phyloP scores from a whole-genome alignment of 495 filamentous ascomycete species.

The Aspergillus incahuasiensis region DNA sequence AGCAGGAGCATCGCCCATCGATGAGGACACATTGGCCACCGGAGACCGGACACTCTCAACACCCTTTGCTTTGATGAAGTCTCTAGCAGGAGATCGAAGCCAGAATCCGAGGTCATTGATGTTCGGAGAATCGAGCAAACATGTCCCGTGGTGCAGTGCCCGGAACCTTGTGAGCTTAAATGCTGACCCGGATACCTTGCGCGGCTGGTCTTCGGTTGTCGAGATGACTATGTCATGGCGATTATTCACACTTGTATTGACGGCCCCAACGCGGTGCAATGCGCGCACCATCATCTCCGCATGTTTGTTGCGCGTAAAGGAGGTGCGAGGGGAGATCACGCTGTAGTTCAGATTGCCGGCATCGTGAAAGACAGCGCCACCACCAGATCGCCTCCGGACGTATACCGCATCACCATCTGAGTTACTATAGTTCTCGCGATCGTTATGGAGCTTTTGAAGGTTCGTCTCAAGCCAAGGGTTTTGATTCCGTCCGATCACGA shows the following conservation, averaged over 20 bases:
- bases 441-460: constrained; percentile 51
- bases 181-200: constrained; percentile 87
- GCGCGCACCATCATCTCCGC: constrained; percentile 86
- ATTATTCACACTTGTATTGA: constrained; percentile 68
- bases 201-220: constrained; percentile 31
- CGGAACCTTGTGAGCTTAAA: constrained; percentile 81
- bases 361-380: constrained; percentile 93
- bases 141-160: constrained; percentile 88
- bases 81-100: constrained; percentile 66
- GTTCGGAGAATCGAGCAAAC: constrained; percentile 67
- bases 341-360: constrained; percentile 88
- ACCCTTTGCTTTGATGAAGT: constrained; percentile 72
- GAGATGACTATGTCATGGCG: constrained; percentile 88
- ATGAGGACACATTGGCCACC: constrained; percentile 68
- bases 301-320: constrained; percentile 80
- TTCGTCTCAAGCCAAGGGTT: constrained; percentile 95
- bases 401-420: constrained; percentile 47
- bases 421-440: constrained; percentile 20
- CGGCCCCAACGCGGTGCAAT: constrained; percentile 46
- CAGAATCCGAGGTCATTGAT: constrained; percentile 60
- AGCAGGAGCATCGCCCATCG: constrained; percentile 29
- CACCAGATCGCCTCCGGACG: constrained; percentile 79
- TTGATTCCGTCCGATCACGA: constrained; percentile 93
- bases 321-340: constrained; percentile 71
- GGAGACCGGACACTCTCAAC: constrained; percentile 91